Evolutionary conservation across 805 yeast species (phyloP), one percentile per base, ranked within the genome.

Genomic region (Blastobotrys parvus): DNA sequence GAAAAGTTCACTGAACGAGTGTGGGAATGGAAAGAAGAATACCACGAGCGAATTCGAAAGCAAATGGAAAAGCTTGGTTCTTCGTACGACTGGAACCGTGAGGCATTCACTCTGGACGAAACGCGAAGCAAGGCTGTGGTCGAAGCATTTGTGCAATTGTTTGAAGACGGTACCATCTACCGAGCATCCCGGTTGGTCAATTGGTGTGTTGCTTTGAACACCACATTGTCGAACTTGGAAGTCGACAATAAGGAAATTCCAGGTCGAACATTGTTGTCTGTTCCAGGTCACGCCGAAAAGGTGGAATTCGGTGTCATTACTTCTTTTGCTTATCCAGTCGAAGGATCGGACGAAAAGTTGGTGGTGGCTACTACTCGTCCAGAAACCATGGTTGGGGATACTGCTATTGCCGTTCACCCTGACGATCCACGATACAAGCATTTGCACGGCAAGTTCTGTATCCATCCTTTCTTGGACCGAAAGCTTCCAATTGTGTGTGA

Each of bases 331-430:
- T 92, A 92, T 64, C 83, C 78, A 47, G 88, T 92, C 47, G 90
- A 82, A 47, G 84, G 71, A 38, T 78, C 89, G 13, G 90, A 83
- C 50, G 98, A 92, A 68, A 82, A 74, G 65, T 59, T 92, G 42
- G 71, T 90, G 45, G 95, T 92, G 52, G 98, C 98, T 29, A 92
- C 98, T 40, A 92, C 98, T 33, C 90, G 98, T 78, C 98, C 98
- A 35, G 98, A 92, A 70, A 92, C 98, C 46, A 68, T 92, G 54
- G 90, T 92, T 58, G 98, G 98, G 72, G 98, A 92, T 68, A 88
- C 97, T 44, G 98, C 82, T 61, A 83, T 92, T 55, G 98, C 98
- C 34, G 95, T 92, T 43, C 98, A 92, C 65, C 98, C 98, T 46
- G 78, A 89, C 37, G 98, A 92, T 68, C 69, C 79, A 37, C 80